A percentile compares a stretch with the other conserved stretches of the same genome.
Evolutionary conservation across 2,329 filamentous ascomycete species (phyloP).

Genomic region (Epichloe gansuensis): DNA sequence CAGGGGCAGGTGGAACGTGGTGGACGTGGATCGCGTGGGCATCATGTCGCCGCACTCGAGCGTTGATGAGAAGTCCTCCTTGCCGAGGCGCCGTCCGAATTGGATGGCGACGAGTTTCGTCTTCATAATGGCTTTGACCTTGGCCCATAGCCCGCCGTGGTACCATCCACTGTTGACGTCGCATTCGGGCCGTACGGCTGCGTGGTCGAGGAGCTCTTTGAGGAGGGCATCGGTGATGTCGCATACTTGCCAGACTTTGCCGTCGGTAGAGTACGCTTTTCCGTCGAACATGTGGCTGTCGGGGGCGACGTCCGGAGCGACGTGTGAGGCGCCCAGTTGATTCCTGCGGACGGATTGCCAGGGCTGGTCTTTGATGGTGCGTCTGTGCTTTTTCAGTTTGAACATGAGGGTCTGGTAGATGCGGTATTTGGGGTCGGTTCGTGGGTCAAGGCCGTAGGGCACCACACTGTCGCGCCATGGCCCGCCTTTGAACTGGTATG

Average conservation of each 20-base stretch:
- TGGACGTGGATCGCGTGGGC: constrained; percentile 17
- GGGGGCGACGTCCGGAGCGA: constrained; percentile 25
- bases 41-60: constrained; percentile 23
- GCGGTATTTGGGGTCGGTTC: constrained; percentile 61
- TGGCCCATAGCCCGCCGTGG: constrained; percentile 66
- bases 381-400: constrained; percentile 47
- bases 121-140: constrained; percentile 78
- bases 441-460: constrained; percentile 74
- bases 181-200: constrained; percentile 44
- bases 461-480: constrained; percentile 86
- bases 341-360: constrained; percentile 36
- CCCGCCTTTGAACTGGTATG: constrained; percentile 85
- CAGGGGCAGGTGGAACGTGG: constrained; percentile 21
- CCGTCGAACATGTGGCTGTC: constrained; percentile 74
- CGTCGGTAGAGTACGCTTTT: constrained; percentile 57
- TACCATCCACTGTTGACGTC: constrained; percentile 71
- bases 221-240: constrained; percentile 78
- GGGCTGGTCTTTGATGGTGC: constrained; percentile 31
- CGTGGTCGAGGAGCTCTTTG: constrained; percentile 48
- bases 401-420: constrained; percentile 85
- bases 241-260: constrained; percentile 88
- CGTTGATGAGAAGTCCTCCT: constrained; percentile 23
- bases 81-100: constrained; percentile 36
- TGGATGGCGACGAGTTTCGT: constrained; percentile 64
- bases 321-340: constrained; percentile 26